These are phyloP conservation scores for Tricholoma flavovirens DNA, from an alignment of 768 basidiomycete species.

Conservation along the genomic window DNA sequence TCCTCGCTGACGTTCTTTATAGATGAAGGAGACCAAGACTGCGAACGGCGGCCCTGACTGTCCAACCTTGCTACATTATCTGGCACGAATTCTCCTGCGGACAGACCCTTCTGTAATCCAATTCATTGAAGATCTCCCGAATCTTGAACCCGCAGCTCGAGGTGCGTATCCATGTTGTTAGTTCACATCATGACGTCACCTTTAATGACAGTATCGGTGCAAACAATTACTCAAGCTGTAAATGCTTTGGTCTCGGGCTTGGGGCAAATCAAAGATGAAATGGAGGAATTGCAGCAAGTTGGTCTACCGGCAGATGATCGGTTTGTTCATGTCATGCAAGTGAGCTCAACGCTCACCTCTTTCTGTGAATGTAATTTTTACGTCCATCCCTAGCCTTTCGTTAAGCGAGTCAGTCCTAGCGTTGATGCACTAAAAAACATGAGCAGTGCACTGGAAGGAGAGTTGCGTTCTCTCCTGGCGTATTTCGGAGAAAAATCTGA, in stretches of 20 bases:
- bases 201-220: constrained; percentile 66
- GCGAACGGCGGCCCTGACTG: constrained; percentile 61
- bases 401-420: constrained; percentile 39
- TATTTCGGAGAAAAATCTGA: constrained; percentile 80
- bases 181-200: neutral
- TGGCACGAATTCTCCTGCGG: constrained; percentile 69
- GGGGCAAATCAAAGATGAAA: constrained; percentile 50
- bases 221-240: constrained; percentile 55
- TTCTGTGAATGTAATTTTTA: neutral
- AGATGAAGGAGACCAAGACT: constrained; percentile 85
- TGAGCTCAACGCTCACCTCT: constrained; percentile 18
- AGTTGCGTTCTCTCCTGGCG: constrained; percentile 51
- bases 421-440: constrained; percentile 66
- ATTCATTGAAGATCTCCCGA: constrained; percentile 79
- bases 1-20: neutral
- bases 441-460: constrained; percentile 48
- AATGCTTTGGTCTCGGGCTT: constrained; percentile 53
- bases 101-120: constrained; percentile 58
- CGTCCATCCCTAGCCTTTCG: constrained; percentile 38
- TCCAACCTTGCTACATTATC: constrained; percentile 86
- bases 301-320: constrained; percentile 41
- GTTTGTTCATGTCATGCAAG: constrained; percentile 70
- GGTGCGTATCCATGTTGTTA: constrained; percentile 36
- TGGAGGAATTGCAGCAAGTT: constrained; percentile 34
- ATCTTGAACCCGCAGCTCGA: constrained; percentile 77